Conservation (phyloP, 2,329 filamentous ascomycete genomes). For the Shiraia sp. region DNA sequence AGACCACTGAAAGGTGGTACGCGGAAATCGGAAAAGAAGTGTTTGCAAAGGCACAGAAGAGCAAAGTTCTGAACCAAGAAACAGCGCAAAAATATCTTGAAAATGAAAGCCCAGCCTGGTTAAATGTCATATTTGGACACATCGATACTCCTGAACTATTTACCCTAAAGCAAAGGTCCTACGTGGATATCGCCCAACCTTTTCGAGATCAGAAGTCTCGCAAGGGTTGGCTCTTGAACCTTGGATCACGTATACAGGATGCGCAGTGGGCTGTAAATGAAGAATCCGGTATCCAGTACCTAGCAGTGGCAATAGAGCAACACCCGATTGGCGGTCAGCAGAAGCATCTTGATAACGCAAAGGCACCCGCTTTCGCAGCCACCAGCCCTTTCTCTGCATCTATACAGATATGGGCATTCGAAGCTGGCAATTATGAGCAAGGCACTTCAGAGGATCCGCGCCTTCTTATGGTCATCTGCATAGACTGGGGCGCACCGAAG, state of each 20-base stretch:
- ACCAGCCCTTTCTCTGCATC: conserved; percentile 53
- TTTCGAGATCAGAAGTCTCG: conserved; percentile 33
- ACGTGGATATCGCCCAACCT: conserved; percentile 50
- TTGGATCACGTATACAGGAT: conserved; percentile 58
- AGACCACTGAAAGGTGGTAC: conserved; percentile 59
- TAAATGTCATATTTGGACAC: conserved; percentile 57
- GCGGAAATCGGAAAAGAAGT: conserved; percentile 44
- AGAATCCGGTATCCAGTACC: conserved; percentile 56
- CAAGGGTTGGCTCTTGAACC: conserved; percentile 59
- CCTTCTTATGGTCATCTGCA: conserved; percentile 57
- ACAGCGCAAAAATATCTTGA: conserved; percentile 51
- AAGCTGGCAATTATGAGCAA: conserved; percentile 45
- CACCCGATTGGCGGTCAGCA: conserved; percentile 18
- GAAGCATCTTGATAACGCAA: conserved; percentile 34
- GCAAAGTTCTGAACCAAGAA: conserved; percentile 38
- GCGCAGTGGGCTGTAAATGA: conserved; percentile 51
- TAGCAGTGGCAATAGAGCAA: conserved; percentile 53
- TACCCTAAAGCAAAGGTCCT: conserved; percentile 47
- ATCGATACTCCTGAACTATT: conserved; percentile 49
- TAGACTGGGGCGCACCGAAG: conserved; percentile 60
- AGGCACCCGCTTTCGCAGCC: conserved; percentile 56
- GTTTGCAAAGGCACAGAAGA: conserved; percentile 50
- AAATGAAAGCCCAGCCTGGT: conserved; percentile 32
- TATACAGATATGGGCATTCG: conserved; percentile 64
- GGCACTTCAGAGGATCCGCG: conserved; percentile 50